Evolutionary conservation across 176 grass and related monocot genomes (phyloP).

Genomic region (Cenchrus americanus): DNA sequence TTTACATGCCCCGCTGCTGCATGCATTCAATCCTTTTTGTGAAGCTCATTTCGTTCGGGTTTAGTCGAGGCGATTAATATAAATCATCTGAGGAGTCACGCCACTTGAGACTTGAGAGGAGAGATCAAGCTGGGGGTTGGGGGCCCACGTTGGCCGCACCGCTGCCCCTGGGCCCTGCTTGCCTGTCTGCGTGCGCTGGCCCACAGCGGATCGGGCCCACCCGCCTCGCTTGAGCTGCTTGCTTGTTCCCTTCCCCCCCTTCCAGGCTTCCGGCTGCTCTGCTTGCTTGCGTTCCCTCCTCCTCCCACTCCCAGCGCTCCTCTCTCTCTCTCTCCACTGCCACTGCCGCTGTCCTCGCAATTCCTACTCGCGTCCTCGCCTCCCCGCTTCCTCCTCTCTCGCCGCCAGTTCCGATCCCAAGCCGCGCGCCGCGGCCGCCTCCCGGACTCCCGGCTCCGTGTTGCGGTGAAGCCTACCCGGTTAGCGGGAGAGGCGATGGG

Average conservation of each 20-base stretch:
- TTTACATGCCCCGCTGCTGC: neutral
- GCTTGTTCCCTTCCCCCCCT: neutral
- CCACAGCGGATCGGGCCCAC: neutral
- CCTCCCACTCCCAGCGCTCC: too few species aligned
- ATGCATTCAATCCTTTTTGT: neutral
- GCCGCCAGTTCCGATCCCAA: neutral
- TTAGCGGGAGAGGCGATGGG: conserved; percentile 31
- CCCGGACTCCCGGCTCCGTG: neutral
- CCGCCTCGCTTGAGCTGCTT: neutral
- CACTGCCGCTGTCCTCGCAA: neutral
- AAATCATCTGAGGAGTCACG: too few species aligned
- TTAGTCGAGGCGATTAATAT: too few species aligned
- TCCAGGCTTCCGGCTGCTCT: neutral
- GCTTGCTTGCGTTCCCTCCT: neutral
- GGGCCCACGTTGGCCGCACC: neutral
- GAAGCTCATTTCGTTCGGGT: too few species aligned
- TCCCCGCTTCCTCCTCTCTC: neutral
- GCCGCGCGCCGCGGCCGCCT: neutral
- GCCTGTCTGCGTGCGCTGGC: neutral
- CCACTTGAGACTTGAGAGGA: too few species aligned
- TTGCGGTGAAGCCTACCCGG: neutral
- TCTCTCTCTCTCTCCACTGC: neutral
- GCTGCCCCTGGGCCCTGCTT: neutral
- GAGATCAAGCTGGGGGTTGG: too few species aligned
- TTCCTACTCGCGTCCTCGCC: neutral